Evolutionary conservation across 805 yeast genomes (phyloP), one percentile per base, ranked within the genome.

Genomic region (Saccharomycopsis olivae): DNA sequence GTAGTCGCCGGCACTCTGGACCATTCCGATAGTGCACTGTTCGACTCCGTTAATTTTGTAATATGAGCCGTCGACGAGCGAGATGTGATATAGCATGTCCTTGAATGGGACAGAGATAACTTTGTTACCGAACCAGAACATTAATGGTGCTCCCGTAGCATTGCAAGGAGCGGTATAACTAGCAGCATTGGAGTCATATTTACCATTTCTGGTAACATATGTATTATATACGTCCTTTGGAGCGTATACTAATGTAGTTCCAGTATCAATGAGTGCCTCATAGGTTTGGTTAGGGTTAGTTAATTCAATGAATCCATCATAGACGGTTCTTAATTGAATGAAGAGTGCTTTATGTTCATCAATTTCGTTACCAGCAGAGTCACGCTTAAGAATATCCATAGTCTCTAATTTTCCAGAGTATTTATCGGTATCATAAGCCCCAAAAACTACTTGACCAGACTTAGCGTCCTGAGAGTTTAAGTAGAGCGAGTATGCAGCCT

Each of bases 341-440:
- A 23, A 39, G 16, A 39, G 19, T 11, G 40, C 43, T 15, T 17
- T 33, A 20, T 41, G 33, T 4, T 32, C 31, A 2, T 14, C 29
- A 23, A 25, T 33, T 3, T n/a, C 19, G 3, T 18, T 5, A 13
- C 39, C 39, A 14, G 14, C 28, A 14, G 29, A 13, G 17, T 32
- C 23, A 16, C 10, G n/a, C 23, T 40, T 35, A 14, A 43, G 16
- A 11, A 43, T 20, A 15, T 18, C 31, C 17, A 33, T 27, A 3
- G 15, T 14, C n/a, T n/a, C 21, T 32, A 78, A 54, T 24, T 55
- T 47, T 13, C 84, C 85, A 0, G 55, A 38, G 54, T 70, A 77
- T 57, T 78, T 79, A 28, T 72, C 68, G 43, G 68, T 70, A 51
- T 44, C 47, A 27, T 37, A 20, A 17, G 39, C 46, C 5, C 47